A percentile compares a stretch with the other conserved stretches of the same genome.
These are phyloP conservation scores for Boletus sensibilis DNA, from an alignment of 768 basidiomycete genomes.

Conservation along the genomic window DNA sequence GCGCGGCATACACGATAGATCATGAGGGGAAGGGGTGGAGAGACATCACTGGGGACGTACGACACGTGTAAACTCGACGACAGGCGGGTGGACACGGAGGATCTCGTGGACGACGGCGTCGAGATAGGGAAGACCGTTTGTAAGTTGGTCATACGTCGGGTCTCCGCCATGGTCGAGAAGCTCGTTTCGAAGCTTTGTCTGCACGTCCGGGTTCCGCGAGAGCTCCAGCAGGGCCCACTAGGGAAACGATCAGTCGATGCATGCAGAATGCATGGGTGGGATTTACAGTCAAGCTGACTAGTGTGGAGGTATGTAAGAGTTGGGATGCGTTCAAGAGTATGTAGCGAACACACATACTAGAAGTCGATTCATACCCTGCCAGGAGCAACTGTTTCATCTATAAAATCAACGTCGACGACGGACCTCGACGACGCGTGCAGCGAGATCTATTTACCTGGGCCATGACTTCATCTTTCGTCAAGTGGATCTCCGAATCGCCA, in stretches of 20 bases:
- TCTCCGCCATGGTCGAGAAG: constrained; percentile 43
- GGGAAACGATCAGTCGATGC: not conserved
- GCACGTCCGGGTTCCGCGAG: constrained; percentile 42
- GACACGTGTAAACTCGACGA: constrained; percentile 18
- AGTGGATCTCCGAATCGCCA: constrained; percentile 19
- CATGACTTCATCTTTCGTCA: constrained; percentile 32
- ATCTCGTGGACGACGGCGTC: constrained; percentile 49
- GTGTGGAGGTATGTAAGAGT: not conserved
- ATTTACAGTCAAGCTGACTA: constrained; percentile 21
- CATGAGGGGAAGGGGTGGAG: not conserved
- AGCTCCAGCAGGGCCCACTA: constrained; percentile 64
- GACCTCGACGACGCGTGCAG: not conserved
- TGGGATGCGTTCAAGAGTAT: no score
- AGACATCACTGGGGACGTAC: not conserved
- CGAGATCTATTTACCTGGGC: constrained; percentile 16
- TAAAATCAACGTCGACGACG: not conserved
- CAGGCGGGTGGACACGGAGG: constrained; percentile 42
- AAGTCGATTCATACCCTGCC: constrained; percentile 24
- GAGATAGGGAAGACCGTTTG: constrained; percentile 49
- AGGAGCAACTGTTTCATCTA: constrained; percentile 20
- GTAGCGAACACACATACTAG: constrained; percentile 9
- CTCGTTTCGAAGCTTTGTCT: constrained; percentile 50
- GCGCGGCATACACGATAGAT: no score
- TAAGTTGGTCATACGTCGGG: constrained; percentile 55
- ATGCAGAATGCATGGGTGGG: not conserved